Evolutionary conservation across 345 rosid genomes (phyloP), one percentile per base, ranked within the genome.

Genomic region (Salix caprea): DNA sequence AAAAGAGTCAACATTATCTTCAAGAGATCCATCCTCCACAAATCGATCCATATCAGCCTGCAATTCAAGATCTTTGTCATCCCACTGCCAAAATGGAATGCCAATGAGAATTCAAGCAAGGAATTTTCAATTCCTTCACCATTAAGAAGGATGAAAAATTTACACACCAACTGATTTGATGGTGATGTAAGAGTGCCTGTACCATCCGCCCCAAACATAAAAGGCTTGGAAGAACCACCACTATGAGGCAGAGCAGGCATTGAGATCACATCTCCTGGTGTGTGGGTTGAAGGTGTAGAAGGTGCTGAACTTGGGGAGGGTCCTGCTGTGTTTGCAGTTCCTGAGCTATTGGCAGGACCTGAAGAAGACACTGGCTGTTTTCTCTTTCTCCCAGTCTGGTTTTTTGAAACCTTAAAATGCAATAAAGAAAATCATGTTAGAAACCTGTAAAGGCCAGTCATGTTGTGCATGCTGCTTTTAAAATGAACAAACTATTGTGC

Each of bases 271-370:
- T 96, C 99, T 78, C 97, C 91, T 71, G 99, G 94, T 58, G 96
- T 93, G 81, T 93, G 98, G 71, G 98, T 93, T 75, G 99, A 96
- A 24, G 99, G 98, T 7, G 99, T 96, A 64, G 99, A 96, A 50
- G 99, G 98, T 28, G 98, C 98, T 74, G 99, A 96, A 86, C 99
- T 91, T 23, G 99, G 99, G 77, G 99, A 96, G 12, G 99, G 99
- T 69, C 99, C 99, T 0, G 97, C 88, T 14, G 99, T 96, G 83
- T 96, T 96, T 61, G 96, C 99, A 81, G 99, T 96, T 79, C 99
- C 99, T 5, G 99, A 83, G 85, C 99, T 96, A 85, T 93, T 96
- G 79, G 99, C 99, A 82, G 99, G 96, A 34, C 98, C 99, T 68
- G 99, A 93, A 83, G 99, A 95, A 64, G 99, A 91, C 78, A 88